Evolutionary conservation across 176 grass and related monocot genomes (phyloP).

Genomic region (Hordeum marinum): DNA sequence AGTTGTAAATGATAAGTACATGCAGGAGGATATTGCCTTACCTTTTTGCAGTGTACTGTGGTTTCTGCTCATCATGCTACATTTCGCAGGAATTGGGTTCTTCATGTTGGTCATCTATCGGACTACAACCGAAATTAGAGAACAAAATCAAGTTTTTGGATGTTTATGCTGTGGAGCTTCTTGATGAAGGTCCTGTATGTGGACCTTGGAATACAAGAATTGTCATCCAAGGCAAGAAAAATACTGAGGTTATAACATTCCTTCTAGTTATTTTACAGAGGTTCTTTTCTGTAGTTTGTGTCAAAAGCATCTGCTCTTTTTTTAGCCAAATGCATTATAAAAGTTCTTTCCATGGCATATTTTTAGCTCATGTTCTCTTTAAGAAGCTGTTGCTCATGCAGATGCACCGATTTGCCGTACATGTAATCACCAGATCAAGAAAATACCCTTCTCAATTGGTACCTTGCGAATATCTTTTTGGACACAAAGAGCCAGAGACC

Average conservation of each 20-base stretch:
- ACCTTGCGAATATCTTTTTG: conserved; percentile 77
- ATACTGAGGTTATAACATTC: conserved; percentile 57
- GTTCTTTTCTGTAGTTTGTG: conserved; percentile 23
- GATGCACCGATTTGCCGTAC: conserved; percentile 73
- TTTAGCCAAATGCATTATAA: neutral
- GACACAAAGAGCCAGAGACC: conserved; percentile 50
- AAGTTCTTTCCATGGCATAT: neutral
- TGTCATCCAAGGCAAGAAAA: conserved; percentile 36
- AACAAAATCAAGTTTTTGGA: conserved; percentile 56
- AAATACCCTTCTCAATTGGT: conserved; percentile 54
- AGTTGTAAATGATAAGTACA: conserved; percentile 2
- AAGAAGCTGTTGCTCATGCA: conserved; percentile 41
- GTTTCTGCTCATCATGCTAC: neutral
- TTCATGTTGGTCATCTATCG: conserved; percentile 53
- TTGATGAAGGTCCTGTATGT: conserved; percentile 48
- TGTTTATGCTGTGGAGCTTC: conserved; percentile 79
- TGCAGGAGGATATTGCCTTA: neutral
- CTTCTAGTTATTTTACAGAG: conserved; percentile 21
- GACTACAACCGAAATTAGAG: conserved; percentile 37
- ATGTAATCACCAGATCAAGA: conserved; percentile 43
- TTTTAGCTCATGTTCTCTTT: neutral
- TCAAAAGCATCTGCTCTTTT: neutral
- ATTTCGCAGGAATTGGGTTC: conserved; percentile 43
- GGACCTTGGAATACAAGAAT: conserved; percentile 43
- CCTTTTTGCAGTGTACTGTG: neutral